phyloP scores from a whole-genome alignment of 2,329 filamentous ascomycete genomes.

The Cylindrodendrum hubeiense region DNA sequence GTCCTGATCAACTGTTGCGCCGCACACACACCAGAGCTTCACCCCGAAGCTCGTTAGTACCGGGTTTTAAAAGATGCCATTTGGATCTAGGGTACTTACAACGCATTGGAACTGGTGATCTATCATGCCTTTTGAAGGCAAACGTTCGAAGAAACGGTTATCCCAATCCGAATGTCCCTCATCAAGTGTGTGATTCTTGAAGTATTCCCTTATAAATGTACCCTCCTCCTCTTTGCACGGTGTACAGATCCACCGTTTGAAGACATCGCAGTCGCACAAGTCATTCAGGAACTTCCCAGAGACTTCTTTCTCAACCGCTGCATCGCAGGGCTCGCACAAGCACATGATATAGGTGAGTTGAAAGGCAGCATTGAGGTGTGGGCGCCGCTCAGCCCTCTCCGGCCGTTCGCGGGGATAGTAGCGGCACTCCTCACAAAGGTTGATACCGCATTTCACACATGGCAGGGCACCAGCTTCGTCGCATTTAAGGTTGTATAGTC shows the following conservation, averaged over 20 bases:
- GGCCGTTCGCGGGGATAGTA: conserved; percentile 26
- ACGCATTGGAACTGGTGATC: conserved; percentile 19
- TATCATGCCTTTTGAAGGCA: background rate
- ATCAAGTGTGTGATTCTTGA: background rate
- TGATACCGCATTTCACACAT: conserved; percentile 32
- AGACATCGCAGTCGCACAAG: conserved; percentile 32
- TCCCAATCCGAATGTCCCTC: background rate
- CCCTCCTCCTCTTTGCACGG: background rate
- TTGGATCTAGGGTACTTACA: background rate
- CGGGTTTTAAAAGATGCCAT: background rate
- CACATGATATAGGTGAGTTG: conserved; percentile 26
- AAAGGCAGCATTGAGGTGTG: conserved; percentile 7
- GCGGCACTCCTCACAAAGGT: conserved; percentile 37
- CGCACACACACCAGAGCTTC: conserved; percentile 34
- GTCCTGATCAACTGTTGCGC: background rate
- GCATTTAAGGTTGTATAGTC: conserved; percentile 26
- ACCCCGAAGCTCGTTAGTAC: background rate
- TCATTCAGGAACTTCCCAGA: conserved; percentile 4
- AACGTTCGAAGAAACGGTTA: background rate
- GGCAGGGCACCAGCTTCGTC: conserved; percentile 26
- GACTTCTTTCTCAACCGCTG: background rate
- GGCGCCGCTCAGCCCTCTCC: conserved; percentile 6
- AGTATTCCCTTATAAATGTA: background rate
- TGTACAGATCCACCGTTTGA: conserved; percentile 26
- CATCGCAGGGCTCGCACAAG: conserved; percentile 26